Percentiles rank a stretch among this genome's conserved stretches.
phyloP scores from a whole-genome alignment of 2,329 filamentous ascomycete genomes.

The Tolypocladium pustulatum region DNA sequence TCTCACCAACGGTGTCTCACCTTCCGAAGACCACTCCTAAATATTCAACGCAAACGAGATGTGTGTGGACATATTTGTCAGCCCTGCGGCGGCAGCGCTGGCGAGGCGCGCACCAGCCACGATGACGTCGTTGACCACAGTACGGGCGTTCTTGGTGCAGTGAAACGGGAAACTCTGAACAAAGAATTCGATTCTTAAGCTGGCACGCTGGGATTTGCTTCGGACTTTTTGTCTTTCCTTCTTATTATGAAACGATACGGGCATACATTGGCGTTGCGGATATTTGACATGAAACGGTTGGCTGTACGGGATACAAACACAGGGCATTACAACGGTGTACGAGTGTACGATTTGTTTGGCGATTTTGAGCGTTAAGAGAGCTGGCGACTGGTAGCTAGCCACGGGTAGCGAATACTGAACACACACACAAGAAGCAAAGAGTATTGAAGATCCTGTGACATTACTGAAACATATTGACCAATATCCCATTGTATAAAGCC shows the following conservation, averaged over 20 bases:
- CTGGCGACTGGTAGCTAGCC: not conserved
- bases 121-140: not conserved
- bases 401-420: not conserved
- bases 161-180: not conserved
- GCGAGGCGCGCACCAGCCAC: not conserved
- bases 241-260: not conserved
- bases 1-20: conserved; percentile 18
- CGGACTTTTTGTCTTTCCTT: not conserved
- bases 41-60: not conserved
- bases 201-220: not conserved
- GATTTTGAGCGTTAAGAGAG: not conserved
- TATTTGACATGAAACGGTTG: not conserved
- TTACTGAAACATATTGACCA: not conserved
- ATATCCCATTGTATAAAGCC: not conserved
- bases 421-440: not conserved
- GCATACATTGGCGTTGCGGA: not conserved
- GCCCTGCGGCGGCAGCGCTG: too few relatives aligned
- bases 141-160: not conserved
- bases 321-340: not conserved
- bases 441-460: too few relatives aligned
- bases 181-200: not conserved
- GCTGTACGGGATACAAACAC: not conserved
- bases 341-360: not conserved
- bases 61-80: not conserved
- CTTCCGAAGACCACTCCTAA: conserved; percentile 7